Conservation (phyloP, 2,329 filamentous ascomycete species). For the Epichloe typhina region DNA sequence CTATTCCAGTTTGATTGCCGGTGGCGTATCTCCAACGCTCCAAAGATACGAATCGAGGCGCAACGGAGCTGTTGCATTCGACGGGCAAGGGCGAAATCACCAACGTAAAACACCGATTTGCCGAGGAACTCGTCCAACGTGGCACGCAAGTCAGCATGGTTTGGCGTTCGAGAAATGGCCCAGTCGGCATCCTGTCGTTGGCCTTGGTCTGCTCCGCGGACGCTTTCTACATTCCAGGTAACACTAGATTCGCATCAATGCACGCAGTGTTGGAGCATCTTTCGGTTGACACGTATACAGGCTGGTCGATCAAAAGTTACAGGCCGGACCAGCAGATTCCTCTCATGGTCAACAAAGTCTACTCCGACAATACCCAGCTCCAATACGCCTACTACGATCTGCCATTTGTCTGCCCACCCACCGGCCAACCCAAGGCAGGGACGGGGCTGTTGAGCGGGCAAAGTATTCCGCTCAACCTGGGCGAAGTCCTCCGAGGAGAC, state of each 20-base stretch:
- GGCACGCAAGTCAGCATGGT: conserved; percentile 8
- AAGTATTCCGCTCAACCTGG: conserved; percentile 69
- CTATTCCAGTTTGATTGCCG: no score
- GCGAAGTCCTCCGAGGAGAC: conserved; percentile 77
- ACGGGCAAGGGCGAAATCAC: background rate
- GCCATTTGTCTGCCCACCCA: conserved; percentile 74
- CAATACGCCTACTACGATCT: conserved; percentile 86
- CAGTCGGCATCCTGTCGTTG: conserved; percentile 29
- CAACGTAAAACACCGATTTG: background rate
- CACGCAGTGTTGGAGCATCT: background rate
- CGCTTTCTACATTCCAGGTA: conserved; percentile 82
- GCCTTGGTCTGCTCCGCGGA: conserved; percentile 25
- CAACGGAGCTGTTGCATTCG: no score
- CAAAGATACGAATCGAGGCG: no score
- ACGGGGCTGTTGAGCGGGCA: conserved; percentile 61
- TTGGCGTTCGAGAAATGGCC: conserved; percentile 18
- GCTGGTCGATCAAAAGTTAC: conserved; percentile 76
- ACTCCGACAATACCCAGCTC: conserved; percentile 79
- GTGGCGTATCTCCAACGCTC: no score
- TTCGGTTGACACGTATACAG: conserved; percentile 22
- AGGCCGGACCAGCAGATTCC: conserved; percentile 63
- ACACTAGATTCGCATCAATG: conserved; percentile 9
- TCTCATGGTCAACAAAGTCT: conserved; percentile 83
- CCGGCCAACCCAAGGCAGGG: conserved; percentile 50
- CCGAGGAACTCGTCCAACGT: background rate